These are phyloP conservation scores for Coccomyxa subellipsoidea DNA, from an alignment of 163 green algal species.

Conservation along the genomic window DNA sequence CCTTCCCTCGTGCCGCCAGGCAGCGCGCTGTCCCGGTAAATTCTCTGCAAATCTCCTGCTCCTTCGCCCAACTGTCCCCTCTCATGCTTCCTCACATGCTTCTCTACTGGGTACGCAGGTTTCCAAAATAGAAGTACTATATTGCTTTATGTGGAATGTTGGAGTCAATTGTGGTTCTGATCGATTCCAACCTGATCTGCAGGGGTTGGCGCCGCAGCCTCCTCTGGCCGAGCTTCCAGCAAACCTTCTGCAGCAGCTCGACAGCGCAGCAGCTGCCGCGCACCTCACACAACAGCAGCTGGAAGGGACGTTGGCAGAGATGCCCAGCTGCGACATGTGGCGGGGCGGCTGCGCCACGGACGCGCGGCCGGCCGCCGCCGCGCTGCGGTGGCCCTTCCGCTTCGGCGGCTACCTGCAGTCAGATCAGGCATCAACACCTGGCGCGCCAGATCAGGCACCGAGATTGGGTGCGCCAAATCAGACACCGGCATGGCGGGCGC, in stretches of 20 bases:
- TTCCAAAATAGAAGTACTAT: too few species aligned
- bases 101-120: too few species aligned
- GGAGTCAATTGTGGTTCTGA: too few species aligned
- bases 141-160: too few species aligned
- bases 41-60: too few species aligned
- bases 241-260: neutral
- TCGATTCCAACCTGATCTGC: too few species aligned
- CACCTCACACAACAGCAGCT: too few species aligned
- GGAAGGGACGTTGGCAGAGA: too few species aligned
- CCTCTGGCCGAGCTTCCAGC: neutral
- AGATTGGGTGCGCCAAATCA: neutral
- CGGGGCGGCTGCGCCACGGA: neutral
- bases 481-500: too few species aligned
- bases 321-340: neutral
- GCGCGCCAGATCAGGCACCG: neutral
- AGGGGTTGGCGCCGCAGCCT: neutral
- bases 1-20: neutral
- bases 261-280: neutral
- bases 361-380: too few species aligned
- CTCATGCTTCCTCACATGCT: too few species aligned
- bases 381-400: neutral
- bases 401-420: neutral
- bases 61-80: too few species aligned
- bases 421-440: neutral
- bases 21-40: neutral